Conservation (phyloP, 1,139 yeast species). For the Candida sojae region DNA sequence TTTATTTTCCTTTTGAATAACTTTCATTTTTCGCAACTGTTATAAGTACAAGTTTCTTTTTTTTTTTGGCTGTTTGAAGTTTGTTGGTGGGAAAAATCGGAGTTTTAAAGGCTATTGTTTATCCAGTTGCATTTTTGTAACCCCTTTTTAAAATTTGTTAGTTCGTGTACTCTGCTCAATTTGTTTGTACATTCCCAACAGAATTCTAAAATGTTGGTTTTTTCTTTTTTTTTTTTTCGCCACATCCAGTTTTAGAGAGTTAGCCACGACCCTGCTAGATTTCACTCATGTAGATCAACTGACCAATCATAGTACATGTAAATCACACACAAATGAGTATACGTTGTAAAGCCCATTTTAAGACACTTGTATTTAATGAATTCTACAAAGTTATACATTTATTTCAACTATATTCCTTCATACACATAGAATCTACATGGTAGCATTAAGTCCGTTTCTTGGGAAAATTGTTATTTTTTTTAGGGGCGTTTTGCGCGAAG, state of each 20-base stretch:
- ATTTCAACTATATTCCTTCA: too few species aligned
- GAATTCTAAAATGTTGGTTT: conserved; percentile 1
- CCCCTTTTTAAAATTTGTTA: background rate
- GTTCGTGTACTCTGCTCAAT: background rate
- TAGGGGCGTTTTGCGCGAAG: background rate
- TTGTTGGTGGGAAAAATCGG: conserved; percentile 1
- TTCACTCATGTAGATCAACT: background rate
- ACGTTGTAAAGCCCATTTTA: too few species aligned
- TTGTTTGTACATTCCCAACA: conserved; percentile 1
- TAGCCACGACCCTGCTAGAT: background rate
- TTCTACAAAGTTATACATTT: too few species aligned
- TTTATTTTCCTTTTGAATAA: background rate
- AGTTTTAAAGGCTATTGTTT: background rate
- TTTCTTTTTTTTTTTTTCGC: background rate
- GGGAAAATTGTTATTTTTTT: background rate
- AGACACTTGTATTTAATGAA: too few species aligned
- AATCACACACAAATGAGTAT: too few species aligned
- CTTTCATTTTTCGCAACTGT: background rate
- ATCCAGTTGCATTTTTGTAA: background rate
- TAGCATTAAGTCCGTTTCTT: background rate
- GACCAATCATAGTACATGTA: too few species aligned
- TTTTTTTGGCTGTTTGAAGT: background rate
- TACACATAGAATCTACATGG: background rate
- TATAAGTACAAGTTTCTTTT: background rate
- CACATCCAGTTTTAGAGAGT: background rate